Evolutionary conservation across 2,329 filamentous ascomycete species (phyloP).

Genomic region (Colletotrichum somersetense): DNA sequence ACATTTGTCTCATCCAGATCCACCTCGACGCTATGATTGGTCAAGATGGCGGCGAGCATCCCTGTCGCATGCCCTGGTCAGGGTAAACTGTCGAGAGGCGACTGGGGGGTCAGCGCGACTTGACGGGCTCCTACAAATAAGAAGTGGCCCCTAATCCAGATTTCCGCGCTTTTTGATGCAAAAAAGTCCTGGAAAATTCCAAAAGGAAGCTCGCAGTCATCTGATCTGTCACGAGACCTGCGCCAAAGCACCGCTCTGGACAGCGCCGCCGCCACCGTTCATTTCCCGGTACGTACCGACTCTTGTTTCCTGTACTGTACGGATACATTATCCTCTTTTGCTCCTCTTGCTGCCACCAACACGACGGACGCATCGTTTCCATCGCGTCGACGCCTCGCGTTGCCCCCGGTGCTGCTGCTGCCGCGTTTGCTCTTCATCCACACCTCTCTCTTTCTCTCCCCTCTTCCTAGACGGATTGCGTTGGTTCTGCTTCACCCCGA

Average conservation of each 20-base stretch:
- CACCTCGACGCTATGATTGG: conserved; percentile 22
- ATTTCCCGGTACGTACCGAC: conserved; percentile 38
- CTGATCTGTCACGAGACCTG: conserved; percentile 42
- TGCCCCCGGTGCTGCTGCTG: not conserved
- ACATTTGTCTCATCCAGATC: conserved; percentile 36
- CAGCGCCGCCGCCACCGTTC: not conserved
- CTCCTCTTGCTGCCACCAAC: not conserved
- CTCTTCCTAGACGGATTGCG: conserved; percentile 12
- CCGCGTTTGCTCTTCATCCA: conserved; percentile 7
- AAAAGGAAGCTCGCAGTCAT: conserved; percentile 41
- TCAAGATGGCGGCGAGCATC: not conserved
- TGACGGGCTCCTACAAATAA: conserved; percentile 57
- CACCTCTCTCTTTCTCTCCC: not conserved
- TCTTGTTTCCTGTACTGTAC: conserved; percentile 26
- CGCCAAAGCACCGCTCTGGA: conserved; percentile 25
- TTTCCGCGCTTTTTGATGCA: conserved; percentile 49
- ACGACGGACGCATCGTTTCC: conserved; percentile 17
- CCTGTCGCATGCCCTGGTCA: conserved; percentile 34
- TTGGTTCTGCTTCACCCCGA: conserved; percentile 18
- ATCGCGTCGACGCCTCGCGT: not conserved
- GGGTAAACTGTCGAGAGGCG: conserved; percentile 33
- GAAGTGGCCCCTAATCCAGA: conserved; percentile 55
- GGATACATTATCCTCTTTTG: not conserved
- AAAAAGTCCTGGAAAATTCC: conserved; percentile 39
- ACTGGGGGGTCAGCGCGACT: conserved; percentile 36